phyloP scores from a whole-genome alignment of 805 yeast species.

The Wickerhamiella siamensis region DNA sequence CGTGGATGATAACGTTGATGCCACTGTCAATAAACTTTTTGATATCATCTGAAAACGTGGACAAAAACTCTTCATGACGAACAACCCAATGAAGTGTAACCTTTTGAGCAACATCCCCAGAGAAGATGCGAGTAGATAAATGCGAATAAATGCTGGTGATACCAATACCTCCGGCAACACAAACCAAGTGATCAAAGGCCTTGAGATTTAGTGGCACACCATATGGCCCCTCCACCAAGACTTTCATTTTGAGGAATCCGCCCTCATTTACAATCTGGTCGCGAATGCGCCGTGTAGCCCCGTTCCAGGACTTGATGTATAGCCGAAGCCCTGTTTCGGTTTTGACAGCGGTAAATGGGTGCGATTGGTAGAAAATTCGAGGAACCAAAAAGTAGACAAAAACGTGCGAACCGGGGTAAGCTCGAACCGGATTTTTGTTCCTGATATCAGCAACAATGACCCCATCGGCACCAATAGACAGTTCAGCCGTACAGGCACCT shows the following conservation, averaged over 20 bases:
- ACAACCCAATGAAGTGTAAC: conserved; percentile 48
- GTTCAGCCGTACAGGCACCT: conserved; percentile 1
- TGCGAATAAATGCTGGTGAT: conserved; percentile 45
- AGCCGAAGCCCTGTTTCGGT: conserved; percentile 5
- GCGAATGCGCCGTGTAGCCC: conserved; percentile 34
- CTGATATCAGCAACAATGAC: conserved; percentile 29
- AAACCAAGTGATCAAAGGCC: conserved; percentile 37
- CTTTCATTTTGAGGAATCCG: conserved; percentile 15
- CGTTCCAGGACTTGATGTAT: conserved; percentile 28
- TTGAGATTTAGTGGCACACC: conserved; percentile 36
- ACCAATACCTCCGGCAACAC: conserved; percentile 62
- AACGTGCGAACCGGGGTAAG: conserved; percentile 42
- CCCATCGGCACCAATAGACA: conserved; percentile 8
- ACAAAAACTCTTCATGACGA: conserved; percentile 36
- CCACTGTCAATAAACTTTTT: conserved; percentile 2
- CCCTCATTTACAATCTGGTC: conserved; percentile 21
- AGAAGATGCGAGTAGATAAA: conserved; percentile 16
- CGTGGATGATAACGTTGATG: background rate
- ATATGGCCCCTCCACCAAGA: conserved; percentile 48
- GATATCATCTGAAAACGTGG: conserved; percentile 35
- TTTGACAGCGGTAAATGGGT: conserved; percentile 44
- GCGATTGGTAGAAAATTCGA: conserved; percentile 50
- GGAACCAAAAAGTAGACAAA: conserved; percentile 36
- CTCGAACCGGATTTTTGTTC: conserved; percentile 13
- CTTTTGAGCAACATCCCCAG: conserved; percentile 14